Evolutionary conservation across 345 rosid genomes (phyloP), one percentile per base, ranked within the genome.

Genomic region (Aegle marmelos): DNA sequence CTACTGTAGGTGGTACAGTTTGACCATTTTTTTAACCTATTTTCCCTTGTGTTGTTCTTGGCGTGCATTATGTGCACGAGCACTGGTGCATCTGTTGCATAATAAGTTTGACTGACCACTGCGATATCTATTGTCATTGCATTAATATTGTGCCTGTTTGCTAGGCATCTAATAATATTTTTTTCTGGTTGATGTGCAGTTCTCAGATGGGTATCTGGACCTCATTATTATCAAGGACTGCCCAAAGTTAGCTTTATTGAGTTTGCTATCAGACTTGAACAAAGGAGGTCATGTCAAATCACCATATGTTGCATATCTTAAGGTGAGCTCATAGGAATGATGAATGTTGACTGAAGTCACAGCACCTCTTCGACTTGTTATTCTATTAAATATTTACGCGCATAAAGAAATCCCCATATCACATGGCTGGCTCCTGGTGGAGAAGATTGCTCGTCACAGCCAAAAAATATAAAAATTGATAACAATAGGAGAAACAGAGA

Each of bases 141-240:
- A 57, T 57, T 66, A 16, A 14, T 4, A 19, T 76, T 60, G 67
- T 79, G 25, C 67, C 53, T 61, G 70, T 24, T 71, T 22, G 34
- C 59, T 54, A 3, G 59, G 67, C 19, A 81, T 39, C n/a, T 21
- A 28, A 63, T 7, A 13, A 21, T 65, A 37, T 25, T 45, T 68
- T 68, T 37, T 54, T 56, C 68, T 68, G 74, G 33, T 56, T 57
- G 57, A 48, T 76, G 53, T 82, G 83, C 89, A 96, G 99, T 94
- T 96, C 80, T 90, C 97, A 64, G 98, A 96, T 83, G 99, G 98
- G 54, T 94, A 74, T 84, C 80, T 94, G 85, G 99, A 96, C 84
- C 80, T 96, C 87, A 87, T 96, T 65, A 79, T 93, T 48, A 78
- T 88, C 34, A 88, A 80, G 87, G 88, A 86, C 45, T 83, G 90